Percentiles rank a stretch among this genome's conserved stretches.
These are phyloP conservation scores for Podaxis rugospora DNA, from an alignment of 768 basidiomycete genomes.

Conservation along the genomic window DNA sequence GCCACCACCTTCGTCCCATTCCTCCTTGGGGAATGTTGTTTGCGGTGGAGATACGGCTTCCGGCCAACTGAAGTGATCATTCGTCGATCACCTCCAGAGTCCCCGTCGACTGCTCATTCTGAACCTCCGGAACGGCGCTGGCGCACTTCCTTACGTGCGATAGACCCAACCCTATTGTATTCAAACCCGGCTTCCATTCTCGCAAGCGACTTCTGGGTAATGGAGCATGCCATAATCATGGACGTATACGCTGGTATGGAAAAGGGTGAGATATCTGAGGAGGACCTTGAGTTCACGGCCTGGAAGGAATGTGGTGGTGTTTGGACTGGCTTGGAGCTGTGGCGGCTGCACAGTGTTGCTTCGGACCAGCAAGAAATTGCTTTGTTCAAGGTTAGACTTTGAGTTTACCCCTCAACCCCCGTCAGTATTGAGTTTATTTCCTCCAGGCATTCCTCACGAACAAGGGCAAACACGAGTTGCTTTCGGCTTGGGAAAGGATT, in stretches of 20 bases:
- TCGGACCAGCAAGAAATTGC: conserved; percentile 22
- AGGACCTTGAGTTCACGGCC: conserved; percentile 26
- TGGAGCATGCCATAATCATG: conserved; percentile 24
- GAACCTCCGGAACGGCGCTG: conserved; percentile 20
- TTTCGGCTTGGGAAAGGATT: conserved; percentile 23
- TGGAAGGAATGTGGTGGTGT: conserved; percentile 22
- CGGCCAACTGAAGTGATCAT: conserved; percentile 26
- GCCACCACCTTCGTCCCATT: conserved; percentile 27
- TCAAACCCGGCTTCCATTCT: conserved; percentile 25
- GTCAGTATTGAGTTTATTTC: not conserved
- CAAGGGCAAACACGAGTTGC: conserved; percentile 21
- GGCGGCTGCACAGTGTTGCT: conserved; percentile 27
- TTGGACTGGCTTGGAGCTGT: conserved; percentile 27
- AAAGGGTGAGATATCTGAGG: conserved; percentile 20
- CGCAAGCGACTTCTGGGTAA: conserved; percentile 26
- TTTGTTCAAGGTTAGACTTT: conserved; percentile 22
- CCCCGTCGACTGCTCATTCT: conserved; percentile 8
- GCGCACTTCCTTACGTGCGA: conserved; percentile 21
- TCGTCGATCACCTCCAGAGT: conserved; percentile 19
- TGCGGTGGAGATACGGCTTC: conserved; percentile 26
- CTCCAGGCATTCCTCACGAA: conserved; percentile 20
- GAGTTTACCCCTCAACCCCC: not conserved
- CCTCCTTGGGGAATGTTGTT: conserved; percentile 29
- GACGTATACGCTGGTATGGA: conserved; percentile 23
- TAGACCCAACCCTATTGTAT: conserved; percentile 25